A percentile compares a stretch with the other conserved stretches of the same genome.
These are phyloP conservation scores for Colletotrichum sp. DNA, from an alignment of 2,329 filamentous ascomycete genomes.

Conservation along the genomic window DNA sequence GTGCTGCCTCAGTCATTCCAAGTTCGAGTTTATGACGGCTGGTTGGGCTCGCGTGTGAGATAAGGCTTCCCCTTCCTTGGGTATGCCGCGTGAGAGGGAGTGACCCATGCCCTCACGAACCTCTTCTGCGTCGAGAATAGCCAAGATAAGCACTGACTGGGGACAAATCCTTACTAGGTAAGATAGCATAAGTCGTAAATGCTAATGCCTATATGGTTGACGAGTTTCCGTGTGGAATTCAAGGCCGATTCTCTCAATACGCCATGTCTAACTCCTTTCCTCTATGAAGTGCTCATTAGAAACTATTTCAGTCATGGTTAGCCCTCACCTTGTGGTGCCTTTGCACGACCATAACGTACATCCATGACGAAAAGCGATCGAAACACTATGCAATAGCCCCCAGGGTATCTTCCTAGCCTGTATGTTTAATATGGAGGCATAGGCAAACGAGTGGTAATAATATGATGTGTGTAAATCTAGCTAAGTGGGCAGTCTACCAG, in stretches of 20 bases:
- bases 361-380: background rate
- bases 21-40: background rate
- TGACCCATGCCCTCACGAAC: background rate
- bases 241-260: background rate
- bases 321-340: background rate
- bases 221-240: background rate
- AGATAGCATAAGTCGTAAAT: background rate
- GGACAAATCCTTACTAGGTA: background rate
- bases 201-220: rapidly evolving
- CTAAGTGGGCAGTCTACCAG: too few relatives aligned
- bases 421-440: too few relatives aligned
- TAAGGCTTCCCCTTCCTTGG: background rate
- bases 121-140: background rate
- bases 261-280: rapidly evolving
- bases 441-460: too few relatives aligned
- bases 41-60: background rate
- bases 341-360: background rate
- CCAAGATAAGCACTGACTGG: background rate
- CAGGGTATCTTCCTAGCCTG: too few relatives aligned
- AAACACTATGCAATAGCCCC: background rate
- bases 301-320: background rate
- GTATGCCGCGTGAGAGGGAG: background rate
- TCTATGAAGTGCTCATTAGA: background rate
- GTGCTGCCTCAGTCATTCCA: background rate
- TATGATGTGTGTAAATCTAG: too few relatives aligned